Conservation (phyloP, 2,329 filamentous ascomycete species). For the Coccinonectria pachysandricola region DNA sequence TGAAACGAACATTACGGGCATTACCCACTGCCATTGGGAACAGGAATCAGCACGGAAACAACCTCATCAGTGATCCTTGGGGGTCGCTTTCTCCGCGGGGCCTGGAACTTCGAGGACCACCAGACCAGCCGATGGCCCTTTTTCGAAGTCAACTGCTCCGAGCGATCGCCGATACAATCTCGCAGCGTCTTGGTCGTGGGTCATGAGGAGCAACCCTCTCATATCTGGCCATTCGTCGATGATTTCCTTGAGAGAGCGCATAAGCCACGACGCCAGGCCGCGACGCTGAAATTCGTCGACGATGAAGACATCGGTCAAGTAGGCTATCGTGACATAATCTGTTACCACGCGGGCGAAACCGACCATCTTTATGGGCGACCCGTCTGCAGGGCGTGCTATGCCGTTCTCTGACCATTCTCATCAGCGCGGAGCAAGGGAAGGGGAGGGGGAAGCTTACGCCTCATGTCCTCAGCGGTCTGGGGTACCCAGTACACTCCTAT, state of each 20-base stretch:
- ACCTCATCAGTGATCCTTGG: constrained; percentile 18
- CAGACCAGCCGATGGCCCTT: constrained; percentile 30
- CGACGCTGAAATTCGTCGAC: constrained; percentile 46
- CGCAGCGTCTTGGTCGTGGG: constrained; percentile 29
- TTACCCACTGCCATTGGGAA: constrained; percentile 11
- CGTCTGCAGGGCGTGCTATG: constrained; percentile 19
- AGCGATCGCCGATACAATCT: constrained; percentile 38
- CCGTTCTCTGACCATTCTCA: constrained; percentile 20
- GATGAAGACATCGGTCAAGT: constrained; percentile 59
- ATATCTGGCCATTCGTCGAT: constrained; percentile 47
- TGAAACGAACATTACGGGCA: no score
- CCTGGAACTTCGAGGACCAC: constrained; percentile 32
- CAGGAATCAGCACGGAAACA: constrained; percentile 1
- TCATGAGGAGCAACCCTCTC: constrained; percentile 47
- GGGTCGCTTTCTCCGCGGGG: constrained; percentile 24
- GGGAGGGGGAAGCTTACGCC: constrained; percentile 24
- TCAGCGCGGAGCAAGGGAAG: constrained; percentile 9
- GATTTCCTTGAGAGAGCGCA: constrained; percentile 48
- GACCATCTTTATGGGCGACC: constrained; percentile 25
- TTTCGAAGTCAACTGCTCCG: constrained; percentile 33
- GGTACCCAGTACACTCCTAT: constrained; percentile 44
- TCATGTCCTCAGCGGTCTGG: constrained; percentile 29
- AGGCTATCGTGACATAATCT: constrained; percentile 58
- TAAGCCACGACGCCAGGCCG: constrained; percentile 56
- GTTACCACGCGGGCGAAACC: constrained; percentile 50